phyloP scores from a whole-genome alignment of 225 moss, liverwort and hornwort species.

The Marchantia polymorpha region DNA sequence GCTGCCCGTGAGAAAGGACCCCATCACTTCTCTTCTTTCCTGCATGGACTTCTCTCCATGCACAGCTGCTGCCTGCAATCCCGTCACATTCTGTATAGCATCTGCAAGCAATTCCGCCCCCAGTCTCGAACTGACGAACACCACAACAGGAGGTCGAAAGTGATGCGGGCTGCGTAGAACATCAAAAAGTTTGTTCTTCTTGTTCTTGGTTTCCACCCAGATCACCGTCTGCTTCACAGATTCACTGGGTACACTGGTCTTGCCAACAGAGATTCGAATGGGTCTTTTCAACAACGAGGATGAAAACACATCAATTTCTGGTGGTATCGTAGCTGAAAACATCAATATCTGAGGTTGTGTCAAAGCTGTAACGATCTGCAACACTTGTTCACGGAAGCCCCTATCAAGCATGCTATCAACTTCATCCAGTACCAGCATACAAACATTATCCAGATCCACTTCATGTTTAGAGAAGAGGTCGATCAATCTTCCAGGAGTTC shows the following conservation, averaged over 20 bases:
- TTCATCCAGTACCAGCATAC: slow-evolving; percentile 82
- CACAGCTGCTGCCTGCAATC: slow-evolving; percentile 61
- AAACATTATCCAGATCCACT: slow-evolving; percentile 64
- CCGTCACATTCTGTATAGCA: slow-evolving; percentile 61
- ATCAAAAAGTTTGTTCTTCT: slow-evolving; percentile 87
- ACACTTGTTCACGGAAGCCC: slow-evolving; percentile 81
- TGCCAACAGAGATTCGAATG: slow-evolving; percentile 63
- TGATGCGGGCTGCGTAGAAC: slow-evolving; percentile 68
- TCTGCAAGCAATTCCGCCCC: slow-evolving; percentile 84
- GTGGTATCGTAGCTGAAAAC: slow-evolving; percentile 91
- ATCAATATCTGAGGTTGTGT: slow-evolving; percentile 75
- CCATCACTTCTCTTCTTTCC: slow-evolving; percentile 72
- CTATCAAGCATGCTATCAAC: slow-evolving; percentile 92
- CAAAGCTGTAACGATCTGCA: slow-evolving; percentile 74
- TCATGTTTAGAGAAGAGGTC: slow-evolving; percentile 78
- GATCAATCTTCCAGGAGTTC: slow-evolving; percentile 83
- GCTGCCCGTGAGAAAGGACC: slow-evolving; percentile 63
- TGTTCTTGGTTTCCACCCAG: slow-evolving; percentile 88
- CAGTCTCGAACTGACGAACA: slow-evolving; percentile 79
- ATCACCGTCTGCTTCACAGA: slow-evolving; percentile 86
- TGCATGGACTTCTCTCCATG: slow-evolving; percentile 95
- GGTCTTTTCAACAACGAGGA: slow-evolving; percentile 64
- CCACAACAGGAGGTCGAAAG: slow-evolving; percentile 83
- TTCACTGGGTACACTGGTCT: slow-evolving; percentile 58
- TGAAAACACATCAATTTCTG: slow-evolving; percentile 62